A percentile compares a stretch with the other conserved stretches of the same genome.
Conservation (phyloP, 805 yeast genomes). For the Kodamaea restingae region DNA sequence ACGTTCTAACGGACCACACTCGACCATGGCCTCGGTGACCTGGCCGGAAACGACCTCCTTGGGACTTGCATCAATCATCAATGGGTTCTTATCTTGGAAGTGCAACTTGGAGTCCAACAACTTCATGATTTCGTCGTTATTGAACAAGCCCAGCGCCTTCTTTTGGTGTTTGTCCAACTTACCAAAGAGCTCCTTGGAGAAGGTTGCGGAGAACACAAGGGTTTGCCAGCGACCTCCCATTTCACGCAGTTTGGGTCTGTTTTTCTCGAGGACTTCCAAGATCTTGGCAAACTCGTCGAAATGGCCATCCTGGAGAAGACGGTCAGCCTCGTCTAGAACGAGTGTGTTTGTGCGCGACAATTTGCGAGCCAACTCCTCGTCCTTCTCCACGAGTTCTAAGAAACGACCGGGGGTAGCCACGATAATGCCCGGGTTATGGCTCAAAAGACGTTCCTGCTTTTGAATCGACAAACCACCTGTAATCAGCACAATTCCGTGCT, state of each 20-base stretch:
- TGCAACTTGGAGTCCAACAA: slow-evolving; percentile 65
- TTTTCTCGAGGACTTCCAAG: slow-evolving; percentile 56
- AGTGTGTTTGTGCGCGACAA: slow-evolving; percentile 45
- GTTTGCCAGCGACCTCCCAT: slow-evolving; percentile 66
- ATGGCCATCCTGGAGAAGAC: slow-evolving; percentile 92
- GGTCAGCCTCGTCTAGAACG: slow-evolving; percentile 94
- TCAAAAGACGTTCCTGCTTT: slow-evolving; percentile 80
- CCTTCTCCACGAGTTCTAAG: slow-evolving; percentile 71
- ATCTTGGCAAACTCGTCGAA: slow-evolving; percentile 88
- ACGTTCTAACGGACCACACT: slow-evolving; percentile 86
- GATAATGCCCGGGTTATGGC: slow-evolving; percentile 70
- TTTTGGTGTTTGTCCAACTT: slow-evolving; percentile 49
- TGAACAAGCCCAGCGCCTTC: slow-evolving; percentile 28
- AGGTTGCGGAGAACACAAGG: slow-evolving; percentile 92
- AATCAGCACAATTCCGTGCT: slow-evolving; percentile 62
- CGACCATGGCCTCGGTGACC: slow-evolving; percentile 81
- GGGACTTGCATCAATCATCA: slow-evolving; percentile 82
- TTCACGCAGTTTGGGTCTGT: slow-evolving; percentile 38
- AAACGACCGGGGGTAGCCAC: slow-evolving; percentile 97
- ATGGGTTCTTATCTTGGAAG: slow-evolving; percentile 64
- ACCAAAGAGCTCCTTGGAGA: slow-evolving; percentile 74
- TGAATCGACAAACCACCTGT: slow-evolving; percentile 96
- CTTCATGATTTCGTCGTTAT: slow-evolving; percentile 57
- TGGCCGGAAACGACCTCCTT: slow-evolving; percentile 69
- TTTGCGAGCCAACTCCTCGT: slow-evolving; percentile 39